phyloP scores from a whole-genome alignment of 1,284 basidiomycete genomes.

The Megacollybia platyphylla region DNA sequence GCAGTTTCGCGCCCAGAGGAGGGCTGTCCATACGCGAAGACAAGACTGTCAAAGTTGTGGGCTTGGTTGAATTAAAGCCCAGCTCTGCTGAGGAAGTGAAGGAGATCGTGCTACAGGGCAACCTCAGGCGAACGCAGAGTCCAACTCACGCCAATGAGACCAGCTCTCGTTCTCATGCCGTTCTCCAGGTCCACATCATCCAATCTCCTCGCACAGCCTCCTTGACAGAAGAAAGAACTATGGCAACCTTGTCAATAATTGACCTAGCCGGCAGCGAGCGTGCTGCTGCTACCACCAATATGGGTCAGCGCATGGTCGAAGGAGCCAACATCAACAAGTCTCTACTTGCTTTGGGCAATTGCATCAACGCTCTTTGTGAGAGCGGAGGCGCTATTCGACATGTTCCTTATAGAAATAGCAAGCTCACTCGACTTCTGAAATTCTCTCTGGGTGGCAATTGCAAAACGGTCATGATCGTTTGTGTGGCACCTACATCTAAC shows the following conservation, averaged over 20 bases:
- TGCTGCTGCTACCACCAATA: slow-evolving; percentile 88
- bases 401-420: slow-evolving; percentile 92
- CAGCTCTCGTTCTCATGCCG: slow-evolving; percentile 91
- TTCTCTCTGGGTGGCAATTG: slow-evolving; percentile 96
- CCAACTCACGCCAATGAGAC: slow-evolving; percentile 91
- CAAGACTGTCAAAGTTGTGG: slow-evolving; percentile 81
- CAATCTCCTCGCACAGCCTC: slow-evolving; percentile 76
- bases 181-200: slow-evolving; percentile 86
- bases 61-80: slow-evolving; percentile 72
- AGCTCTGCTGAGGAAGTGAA: slow-evolving; percentile 84
- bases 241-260: slow-evolving; percentile 90
- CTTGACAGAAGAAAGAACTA: slow-evolving; percentile 66
- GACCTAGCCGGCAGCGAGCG: slow-evolving; percentile 94
- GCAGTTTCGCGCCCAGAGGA: slow-evolving; percentile 53
- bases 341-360: slow-evolving; percentile 87
- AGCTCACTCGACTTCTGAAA: slow-evolving; percentile 90
- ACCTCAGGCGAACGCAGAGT: slow-evolving; percentile 79
- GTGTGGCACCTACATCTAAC: slow-evolving; percentile 84
- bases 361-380: slow-evolving; percentile 93
- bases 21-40: slow-evolving; percentile 90
- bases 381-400: slow-evolving; percentile 76
- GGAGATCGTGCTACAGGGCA: slow-evolving; percentile 80
- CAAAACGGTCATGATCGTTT: slow-evolving; percentile 97
- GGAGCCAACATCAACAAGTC: slow-evolving; percentile 98
- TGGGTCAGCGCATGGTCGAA: slow-evolving; percentile 96